Conservation (phyloP, 306 rosid species). For the Crotalaria pallida region DNA sequence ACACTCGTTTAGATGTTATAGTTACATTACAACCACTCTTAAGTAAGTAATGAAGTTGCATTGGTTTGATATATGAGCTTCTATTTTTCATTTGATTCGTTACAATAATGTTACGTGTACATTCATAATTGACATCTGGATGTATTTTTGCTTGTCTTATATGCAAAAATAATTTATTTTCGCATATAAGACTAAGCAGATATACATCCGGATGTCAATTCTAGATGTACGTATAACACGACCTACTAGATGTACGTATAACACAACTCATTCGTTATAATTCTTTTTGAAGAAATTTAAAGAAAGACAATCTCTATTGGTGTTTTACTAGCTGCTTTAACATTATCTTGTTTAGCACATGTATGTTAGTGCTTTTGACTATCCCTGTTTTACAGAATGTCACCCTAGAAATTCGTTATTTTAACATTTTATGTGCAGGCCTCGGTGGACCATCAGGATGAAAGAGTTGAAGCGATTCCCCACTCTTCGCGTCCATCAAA, state of each 20-base stretch:
- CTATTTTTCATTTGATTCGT: background rate
- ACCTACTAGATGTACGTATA: no score
- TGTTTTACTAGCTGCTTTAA: background rate
- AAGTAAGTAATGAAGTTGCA: background rate
- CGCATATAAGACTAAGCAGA: no score
- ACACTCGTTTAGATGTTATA: background rate
- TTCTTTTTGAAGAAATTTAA: background rate
- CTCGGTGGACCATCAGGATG: constrained; percentile 16
- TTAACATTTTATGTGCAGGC: constrained; percentile 28
- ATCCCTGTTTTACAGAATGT: background rate
- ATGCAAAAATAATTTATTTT: no score
- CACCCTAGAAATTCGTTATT: background rate
- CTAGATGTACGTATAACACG: no score
- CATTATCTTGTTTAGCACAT: background rate
- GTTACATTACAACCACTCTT: background rate
- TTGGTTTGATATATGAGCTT: background rate
- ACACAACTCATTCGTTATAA: no score
- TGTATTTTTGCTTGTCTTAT: no score
- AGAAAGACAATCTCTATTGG: background rate
- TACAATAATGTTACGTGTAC: no score
- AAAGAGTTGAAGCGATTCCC: constrained; percentile 26
- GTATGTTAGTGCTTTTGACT: background rate
- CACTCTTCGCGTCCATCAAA: constrained; percentile 33
- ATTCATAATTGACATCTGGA: no score
- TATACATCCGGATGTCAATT: no score